phyloP scores from a whole-genome alignment of 1,139 yeast species.

The Nakaseomyces sp. region DNA sequence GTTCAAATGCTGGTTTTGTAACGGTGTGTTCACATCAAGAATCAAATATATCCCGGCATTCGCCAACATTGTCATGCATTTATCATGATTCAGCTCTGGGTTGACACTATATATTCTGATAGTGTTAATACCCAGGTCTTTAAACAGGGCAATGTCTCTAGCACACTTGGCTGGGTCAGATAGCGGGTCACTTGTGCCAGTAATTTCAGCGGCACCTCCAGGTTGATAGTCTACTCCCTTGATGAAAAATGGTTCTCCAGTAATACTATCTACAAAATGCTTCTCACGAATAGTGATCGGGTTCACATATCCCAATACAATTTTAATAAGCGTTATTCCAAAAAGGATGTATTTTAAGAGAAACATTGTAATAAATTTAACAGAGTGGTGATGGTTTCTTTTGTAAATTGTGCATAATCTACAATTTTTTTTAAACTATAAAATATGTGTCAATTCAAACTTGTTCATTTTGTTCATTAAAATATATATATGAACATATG shows the following conservation, averaged over 20 bases:
- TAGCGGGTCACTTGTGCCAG: slow-evolving; percentile 47
- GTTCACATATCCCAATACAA: slow-evolving; percentile 32
- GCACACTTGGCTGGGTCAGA: slow-evolving; percentile 55
- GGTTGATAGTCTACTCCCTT: slow-evolving; percentile 85
- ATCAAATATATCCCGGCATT: slow-evolving; percentile 86
- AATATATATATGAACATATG: no score
- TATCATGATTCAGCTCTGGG: slow-evolving; percentile 75
- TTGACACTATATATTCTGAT: slow-evolving; percentile 81
- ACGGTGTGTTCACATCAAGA: slow-evolving; percentile 84
- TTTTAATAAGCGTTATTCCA: no score
- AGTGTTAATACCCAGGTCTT: slow-evolving; percentile 43
- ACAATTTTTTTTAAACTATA: no score
- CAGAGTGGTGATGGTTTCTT: no score
- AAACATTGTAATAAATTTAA: no score
- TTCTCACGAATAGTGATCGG: slow-evolving; percentile 58
- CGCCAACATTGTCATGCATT: slow-evolving; percentile 86
- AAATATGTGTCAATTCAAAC: no score
- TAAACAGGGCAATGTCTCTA: slow-evolving; percentile 53
- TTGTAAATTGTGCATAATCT: no score
- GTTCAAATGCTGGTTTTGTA: slow-evolving; percentile 66
- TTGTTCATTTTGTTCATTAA: no score
- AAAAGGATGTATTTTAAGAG: neutral
- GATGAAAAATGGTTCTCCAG: slow-evolving; percentile 68
- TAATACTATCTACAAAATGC: slow-evolving; percentile 68
- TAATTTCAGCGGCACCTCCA: slow-evolving; percentile 70